Base-by-base conservation (phyloP, 305 asterid genomes). In the Caryopteris hybrid region DNA sequence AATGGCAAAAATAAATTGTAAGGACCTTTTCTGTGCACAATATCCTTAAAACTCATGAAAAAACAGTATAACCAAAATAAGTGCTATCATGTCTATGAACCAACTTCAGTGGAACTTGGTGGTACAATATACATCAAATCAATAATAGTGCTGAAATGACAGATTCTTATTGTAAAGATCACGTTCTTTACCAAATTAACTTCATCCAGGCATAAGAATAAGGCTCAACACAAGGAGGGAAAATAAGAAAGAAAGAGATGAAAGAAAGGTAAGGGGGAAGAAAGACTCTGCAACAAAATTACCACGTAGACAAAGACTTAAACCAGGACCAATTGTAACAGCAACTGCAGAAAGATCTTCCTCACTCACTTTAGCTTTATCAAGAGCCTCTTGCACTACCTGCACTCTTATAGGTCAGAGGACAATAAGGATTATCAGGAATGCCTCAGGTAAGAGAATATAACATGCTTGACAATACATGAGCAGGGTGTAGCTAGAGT, bases 361-460 rank as follows among this genome's bases (percentile, higher is more conserved):
- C 80, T 85, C 99, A 1, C 86, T 74, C 65, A 86, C 9, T 41
- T 85, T 84, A 69, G 99, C 98, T 78, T 82, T 87, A 79, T 87
- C 93, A 57, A 94, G 89, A 46, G 98, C 96, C 74, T 87, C 98
- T 83, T 91, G 97, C 79, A 94, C 98, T 74, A 94, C 99, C 99
- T 93, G 82, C 31, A 68, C 67, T 25, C 2, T 2, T 25, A 25
- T 25, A 1, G 33, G 57, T 1, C 33, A 10, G 33, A 8, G 2
- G 6, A 18, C 22, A 36, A 22, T n/a, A n/a, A 20, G 20, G 2
- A 57, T 69, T 20, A 60, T 34, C 43, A 48, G 17, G 38, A 33
- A 47, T 2, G 6, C 12, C 27, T 8, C 3, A 6, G 16, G 33
- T 18, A 18, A 31, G 16, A 31, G 52, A 64, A 17, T 7, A 18